Evolutionary conservation across 208 protist species (phyloP), one percentile per base, ranked within the genome.

Genomic region (Jaenimonas drosophilae): DNA sequence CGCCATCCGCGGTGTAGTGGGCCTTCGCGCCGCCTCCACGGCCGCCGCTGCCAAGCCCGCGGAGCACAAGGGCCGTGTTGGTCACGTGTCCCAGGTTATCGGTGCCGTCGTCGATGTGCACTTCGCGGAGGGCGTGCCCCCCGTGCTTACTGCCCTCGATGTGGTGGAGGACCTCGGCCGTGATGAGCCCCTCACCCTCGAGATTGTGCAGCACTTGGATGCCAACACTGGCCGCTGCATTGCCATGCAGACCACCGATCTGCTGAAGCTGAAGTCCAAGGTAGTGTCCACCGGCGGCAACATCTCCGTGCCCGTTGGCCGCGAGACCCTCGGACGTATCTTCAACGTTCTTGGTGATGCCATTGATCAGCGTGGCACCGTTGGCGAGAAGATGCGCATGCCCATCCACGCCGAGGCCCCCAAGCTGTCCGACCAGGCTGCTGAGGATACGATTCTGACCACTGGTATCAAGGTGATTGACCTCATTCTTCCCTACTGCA

Each of bases 381-480:
- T 99, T 57, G 69, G 82, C 17, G 49, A 96, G 42, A 88, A 90
- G 43, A 71, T 73, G 53, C 68, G 42, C 34, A 67, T 79, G 45
- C 91, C 96, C 32, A 98, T 99, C 64, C 96, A 98, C 76, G 76
- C 81, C 43, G 77, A 91, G 47, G 85, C 97, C 30, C 96, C 96
- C 24, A 76, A 70, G 53, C 92, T 98, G 33, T 62, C 69, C 25
- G 95, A 99, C 48, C 93, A 98, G 80, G 86, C 80, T 7, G 83
- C 81, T 31, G 76, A 94, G 62, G 72, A 95, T 31, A 75, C 96
- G 49, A 94, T 99, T 51, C 76, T 98, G 28, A 94, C 93, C 16
- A 98, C 96, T 31, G 97, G 96, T 69, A 98, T 99, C 67, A 99
- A 99, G 80, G 96, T 99, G 61, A 96, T 99, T 54, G 97, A 99